phyloP scores from a whole-genome alignment of 2,329 filamentous ascomycete genomes.

The Coniella lustricola region DNA sequence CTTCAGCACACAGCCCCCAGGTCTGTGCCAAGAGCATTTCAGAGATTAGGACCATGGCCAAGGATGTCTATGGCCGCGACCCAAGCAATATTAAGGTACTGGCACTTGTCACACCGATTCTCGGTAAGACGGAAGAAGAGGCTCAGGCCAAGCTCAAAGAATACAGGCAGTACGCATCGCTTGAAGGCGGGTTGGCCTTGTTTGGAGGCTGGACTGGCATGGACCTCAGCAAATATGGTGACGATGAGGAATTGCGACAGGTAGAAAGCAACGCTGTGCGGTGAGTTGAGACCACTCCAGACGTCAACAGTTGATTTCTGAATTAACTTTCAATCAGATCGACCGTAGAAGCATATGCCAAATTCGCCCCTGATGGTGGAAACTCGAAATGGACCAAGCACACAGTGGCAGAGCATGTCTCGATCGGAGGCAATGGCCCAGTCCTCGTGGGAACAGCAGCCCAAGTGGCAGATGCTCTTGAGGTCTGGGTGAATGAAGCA shows the following conservation, averaged over 20 bases:
- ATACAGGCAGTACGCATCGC: conserved; percentile 51
- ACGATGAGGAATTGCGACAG: conserved; percentile 32
- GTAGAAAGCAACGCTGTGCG: conserved; percentile 34
- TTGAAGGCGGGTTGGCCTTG: conserved; percentile 58
- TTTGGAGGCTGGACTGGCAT: conserved; percentile 69
- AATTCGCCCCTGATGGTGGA: conserved; percentile 1
- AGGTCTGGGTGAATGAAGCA: conserved; percentile 60
- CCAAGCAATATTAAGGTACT: conserved; percentile 59
- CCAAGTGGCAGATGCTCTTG: conserved; percentile 60
- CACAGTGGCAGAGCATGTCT: conserved; percentile 61
- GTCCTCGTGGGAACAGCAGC: conserved; percentile 56
- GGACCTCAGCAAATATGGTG: conserved; percentile 33
- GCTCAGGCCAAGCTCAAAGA: conserved; percentile 57
- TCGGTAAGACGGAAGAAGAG: conserved; percentile 60
- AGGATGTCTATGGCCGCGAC: conserved; percentile 47
- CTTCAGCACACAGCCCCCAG: conserved; percentile 56
- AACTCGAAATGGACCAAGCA: conserved; percentile 62
- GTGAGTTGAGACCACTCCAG: conserved; percentile 21
- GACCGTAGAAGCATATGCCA: conserved; percentile 18
- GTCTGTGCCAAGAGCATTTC: conserved; percentile 55
- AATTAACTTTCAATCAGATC: conserved; percentile 9
- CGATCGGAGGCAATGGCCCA: conserved; percentile 60
- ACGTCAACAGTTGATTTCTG: not conserved
- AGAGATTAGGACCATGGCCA: conserved; percentile 53
- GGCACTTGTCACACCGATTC: conserved; percentile 56